Percentiles rank a stretch among this genome's conserved stretches.
Evolutionary conservation across 768 basidiomycete genomes (phyloP).

Genomic region (Tephrocybe sp.): DNA sequence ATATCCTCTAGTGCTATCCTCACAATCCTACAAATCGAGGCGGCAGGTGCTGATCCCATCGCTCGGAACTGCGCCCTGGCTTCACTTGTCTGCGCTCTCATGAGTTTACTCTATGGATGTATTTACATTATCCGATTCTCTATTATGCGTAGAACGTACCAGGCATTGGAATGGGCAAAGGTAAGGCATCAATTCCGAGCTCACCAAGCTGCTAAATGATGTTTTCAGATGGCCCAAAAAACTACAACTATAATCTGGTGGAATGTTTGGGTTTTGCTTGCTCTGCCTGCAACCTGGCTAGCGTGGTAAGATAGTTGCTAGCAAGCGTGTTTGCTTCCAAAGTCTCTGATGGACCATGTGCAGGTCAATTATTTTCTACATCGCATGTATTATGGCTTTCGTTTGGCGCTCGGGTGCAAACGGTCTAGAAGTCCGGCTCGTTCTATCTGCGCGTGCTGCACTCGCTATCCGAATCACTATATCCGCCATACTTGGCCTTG

Average conservation of each 20-base stretch:
- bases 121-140: conserved; percentile 61
- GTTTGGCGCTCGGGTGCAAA: conserved; percentile 67
- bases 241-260: conserved; percentile 30
- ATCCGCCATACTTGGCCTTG: conserved; percentile 42
- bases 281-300: conserved; percentile 68
- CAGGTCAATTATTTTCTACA: conserved; percentile 69
- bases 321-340: neutral
- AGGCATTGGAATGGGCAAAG: conserved; percentile 60
- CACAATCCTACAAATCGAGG: conserved; percentile 20
- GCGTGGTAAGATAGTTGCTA: conserved; percentile 48
- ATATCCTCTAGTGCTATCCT: conserved; percentile 17
- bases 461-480: conserved; percentile 56
- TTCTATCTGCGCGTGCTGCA: conserved; percentile 35
- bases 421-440: conserved; percentile 35
- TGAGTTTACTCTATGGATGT: conserved; percentile 59
- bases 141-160: conserved; percentile 59
- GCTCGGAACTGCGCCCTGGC: conserved; percentile 49
- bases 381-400: conserved; percentile 59
- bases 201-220: neutral
- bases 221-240: conserved; percentile 54
- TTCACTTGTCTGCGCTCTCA: conserved; percentile 52
- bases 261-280: conserved; percentile 65
- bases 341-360: neutral
- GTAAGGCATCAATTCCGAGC: conserved; percentile 23
- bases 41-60: conserved; percentile 46